These are phyloP conservation scores for Pseudocercospora cruenta DNA, from an alignment of 2,329 filamentous ascomycete genomes.

Conservation along the genomic window DNA sequence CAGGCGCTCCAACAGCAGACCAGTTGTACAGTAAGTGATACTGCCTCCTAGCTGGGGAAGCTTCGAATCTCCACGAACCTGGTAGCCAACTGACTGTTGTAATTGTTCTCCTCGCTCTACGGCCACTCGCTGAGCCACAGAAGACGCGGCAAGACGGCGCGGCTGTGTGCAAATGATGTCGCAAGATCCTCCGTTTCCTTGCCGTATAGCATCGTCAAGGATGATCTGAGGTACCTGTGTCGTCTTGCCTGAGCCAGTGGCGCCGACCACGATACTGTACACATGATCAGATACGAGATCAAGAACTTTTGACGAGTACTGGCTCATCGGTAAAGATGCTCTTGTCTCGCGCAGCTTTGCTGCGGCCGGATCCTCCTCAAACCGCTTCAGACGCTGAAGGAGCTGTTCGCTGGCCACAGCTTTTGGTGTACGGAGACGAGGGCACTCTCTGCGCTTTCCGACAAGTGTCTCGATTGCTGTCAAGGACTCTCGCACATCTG, in stretches of 20 bases:
- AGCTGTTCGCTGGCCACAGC: constrained; percentile 19
- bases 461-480: constrained; percentile 24
- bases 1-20: constrained; percentile 52
- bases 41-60: constrained; percentile 41
- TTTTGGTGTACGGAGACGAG: constrained; percentile 4
- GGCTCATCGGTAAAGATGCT: constrained; percentile 47
- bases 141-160: constrained; percentile 52
- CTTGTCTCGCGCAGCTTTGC: constrained; percentile 36
- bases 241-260: constrained; percentile 53
- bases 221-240: constrained; percentile 60
- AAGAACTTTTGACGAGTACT: constrained; percentile 42
- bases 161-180: constrained; percentile 57
- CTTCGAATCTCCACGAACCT: constrained; percentile 49
- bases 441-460: neutral
- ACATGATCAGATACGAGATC: constrained; percentile 40
- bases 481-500: constrained; percentile 34
- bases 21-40: constrained; percentile 56
- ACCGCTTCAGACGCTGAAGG: constrained; percentile 21
- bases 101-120: constrained; percentile 49
- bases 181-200: constrained; percentile 46
- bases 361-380: constrained; percentile 25
- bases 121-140: constrained; percentile 53
- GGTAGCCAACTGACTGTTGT: constrained; percentile 50
- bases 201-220: constrained; percentile 51
- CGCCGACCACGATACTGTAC: constrained; percentile 52